Base-by-base conservation (phyloP, 2,329 filamentous ascomycete genomes). In the Fusarium penzigii region DNA sequence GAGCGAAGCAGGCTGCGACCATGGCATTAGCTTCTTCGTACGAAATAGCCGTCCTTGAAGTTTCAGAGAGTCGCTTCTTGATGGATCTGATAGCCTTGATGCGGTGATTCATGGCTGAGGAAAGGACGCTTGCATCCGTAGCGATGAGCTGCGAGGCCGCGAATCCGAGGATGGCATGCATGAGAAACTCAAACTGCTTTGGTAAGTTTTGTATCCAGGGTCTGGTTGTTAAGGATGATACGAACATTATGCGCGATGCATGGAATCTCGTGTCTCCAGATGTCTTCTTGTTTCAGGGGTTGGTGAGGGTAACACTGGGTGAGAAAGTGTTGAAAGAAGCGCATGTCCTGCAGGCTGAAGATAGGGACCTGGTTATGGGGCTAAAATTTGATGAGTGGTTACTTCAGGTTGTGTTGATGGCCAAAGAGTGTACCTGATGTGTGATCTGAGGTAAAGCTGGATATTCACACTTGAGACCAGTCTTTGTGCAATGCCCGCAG, bases 111-210 rank as follows among this genome's bases (percentile, higher is more conserved):
- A 89, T 82, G 40, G 86, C 85, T 29, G 80, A 77, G 13, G 78
- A 73, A 13, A 78, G 68, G 16, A 88, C 77, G 53, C 75, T 76
- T 2, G 76, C 66, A 52, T 81, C 82, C 1, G 73, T 68, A 5
- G 71, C 70, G 59, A 80, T 77, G 5, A 89, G 76, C 57, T 89
- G 83, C 1, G 86, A 88, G 32, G 87, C 87, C 1, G 86, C 78
- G 53, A 88, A 78, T 12, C 85, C 85, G 1, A 88, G 77, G 46
- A 90, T 85, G 5, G 86, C 84, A 65, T 90, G 86, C 81, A 90
- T 88, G 10, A 88, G 75, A 53, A 84, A 87, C 50, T 86, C 82
- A 58, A 87, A 79, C 79, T 85, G 51, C 17, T 48, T 7, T 32
- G 29, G 39, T 44, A 17, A 40, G 16, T 7, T 34, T 17, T 8